Percentiles rank a stretch among this genome's conserved stretches.
phyloP scores from a whole-genome alignment of 371 early-diverging fungal species.

The Mortierella sp. region DNA sequence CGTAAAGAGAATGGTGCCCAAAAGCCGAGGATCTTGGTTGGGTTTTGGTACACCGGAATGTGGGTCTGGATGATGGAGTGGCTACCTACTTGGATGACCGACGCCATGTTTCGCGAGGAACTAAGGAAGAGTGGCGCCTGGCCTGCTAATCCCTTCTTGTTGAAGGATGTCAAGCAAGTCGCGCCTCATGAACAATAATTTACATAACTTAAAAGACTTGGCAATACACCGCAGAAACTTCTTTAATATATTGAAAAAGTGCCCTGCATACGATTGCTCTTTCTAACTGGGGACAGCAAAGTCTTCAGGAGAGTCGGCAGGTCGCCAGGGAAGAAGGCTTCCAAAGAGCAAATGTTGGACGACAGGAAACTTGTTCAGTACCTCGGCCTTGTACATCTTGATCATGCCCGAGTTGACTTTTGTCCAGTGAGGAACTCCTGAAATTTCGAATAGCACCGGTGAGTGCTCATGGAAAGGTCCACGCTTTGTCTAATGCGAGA shows the following conservation, averaged over 20 bases:
- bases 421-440: slow-evolving; percentile 88
- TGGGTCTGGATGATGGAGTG: slow-evolving; percentile 40
- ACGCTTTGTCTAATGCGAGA: slow-evolving; percentile 66
- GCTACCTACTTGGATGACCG: slow-evolving; percentile 54
- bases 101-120: slow-evolving; percentile 44
- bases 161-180: slow-evolving; percentile 26
- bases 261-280: not conserved
- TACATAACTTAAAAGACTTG: not conserved
- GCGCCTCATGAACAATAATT: too few relatives aligned
- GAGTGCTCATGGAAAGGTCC: slow-evolving; percentile 89
- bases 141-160: slow-evolving; percentile 54
- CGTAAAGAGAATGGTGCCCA: slow-evolving; percentile 33
- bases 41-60: slow-evolving; percentile 49
- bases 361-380: slow-evolving; percentile 95
- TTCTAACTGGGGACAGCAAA: not conserved
- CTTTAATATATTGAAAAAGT: not conserved
- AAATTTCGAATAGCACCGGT: slow-evolving; percentile 95
- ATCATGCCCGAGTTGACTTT: slow-evolving; percentile 96
- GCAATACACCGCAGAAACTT: not conserved
- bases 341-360: slow-evolving; percentile 99
- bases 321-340: slow-evolving; percentile 65
- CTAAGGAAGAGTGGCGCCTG: slow-evolving; percentile 56
- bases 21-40: slow-evolving; percentile 53
- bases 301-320: slow-evolving; percentile 32
- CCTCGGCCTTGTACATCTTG: slow-evolving; percentile 98